These are phyloP conservation scores for Cercospora janseana DNA, from an alignment of 2,329 filamentous ascomycete genomes.

Conservation along the genomic window DNA sequence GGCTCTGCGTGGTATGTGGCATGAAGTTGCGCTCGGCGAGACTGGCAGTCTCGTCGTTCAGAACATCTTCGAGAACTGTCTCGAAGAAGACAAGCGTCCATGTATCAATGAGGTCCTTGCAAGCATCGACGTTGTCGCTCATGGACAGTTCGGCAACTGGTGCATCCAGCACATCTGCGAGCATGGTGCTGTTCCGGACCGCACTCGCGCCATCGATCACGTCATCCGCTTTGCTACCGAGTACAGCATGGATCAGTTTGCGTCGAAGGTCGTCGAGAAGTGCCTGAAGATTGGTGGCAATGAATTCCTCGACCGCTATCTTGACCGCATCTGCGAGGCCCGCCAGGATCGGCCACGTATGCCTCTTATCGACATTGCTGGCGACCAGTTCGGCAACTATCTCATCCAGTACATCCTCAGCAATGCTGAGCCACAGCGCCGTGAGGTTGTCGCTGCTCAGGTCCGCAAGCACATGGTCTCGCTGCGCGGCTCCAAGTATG, in stretches of 20 bases:
- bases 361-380: constrained; percentile 94
- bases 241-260: constrained; percentile 99
- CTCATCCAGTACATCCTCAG: constrained; percentile 96
- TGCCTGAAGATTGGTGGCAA: constrained; percentile 92
- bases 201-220: constrained; percentile 89
- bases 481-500: constrained; percentile 95
- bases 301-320: constrained; percentile 88
- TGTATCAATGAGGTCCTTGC: constrained; percentile 94
- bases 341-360: constrained; percentile 89
- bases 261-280: constrained; percentile 98
- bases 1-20: constrained; percentile 93
- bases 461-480: constrained; percentile 99
- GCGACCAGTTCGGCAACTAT: constrained; percentile 98
- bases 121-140: constrained; percentile 93
- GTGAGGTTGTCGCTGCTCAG: constrained; percentile 87
- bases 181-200: constrained; percentile 86
- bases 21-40: constrained; percentile 94
- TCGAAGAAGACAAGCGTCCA: constrained; percentile 98
- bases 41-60: constrained; percentile 97
- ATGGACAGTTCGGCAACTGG: constrained; percentile 99
- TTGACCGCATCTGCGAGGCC: constrained; percentile 90
- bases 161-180: constrained; percentile 99
- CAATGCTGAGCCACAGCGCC: constrained; percentile 80
- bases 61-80: constrained; percentile 98
- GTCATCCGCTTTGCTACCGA: constrained; percentile 90